phyloP scores from a whole-genome alignment of 352 stramenopile genomes.

The Globisporangium solare region DNA sequence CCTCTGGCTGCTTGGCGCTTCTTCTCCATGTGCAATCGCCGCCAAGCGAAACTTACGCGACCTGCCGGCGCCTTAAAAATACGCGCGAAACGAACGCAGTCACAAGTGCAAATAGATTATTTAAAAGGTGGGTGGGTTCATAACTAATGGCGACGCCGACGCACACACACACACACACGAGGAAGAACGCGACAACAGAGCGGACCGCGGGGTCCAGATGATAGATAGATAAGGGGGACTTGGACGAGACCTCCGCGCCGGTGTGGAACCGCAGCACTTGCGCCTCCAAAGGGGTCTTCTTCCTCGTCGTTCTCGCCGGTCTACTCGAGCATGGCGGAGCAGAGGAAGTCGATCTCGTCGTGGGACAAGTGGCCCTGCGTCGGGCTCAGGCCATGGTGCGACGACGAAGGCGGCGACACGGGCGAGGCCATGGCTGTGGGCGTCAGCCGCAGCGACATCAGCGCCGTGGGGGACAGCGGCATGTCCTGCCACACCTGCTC shows the following conservation, averaged over 20 bases:
- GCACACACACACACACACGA: too few relatives aligned
- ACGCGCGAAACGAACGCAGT: too few relatives aligned
- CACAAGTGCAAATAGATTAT: too few relatives aligned
- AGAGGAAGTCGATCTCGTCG: slow-evolving; percentile 86
- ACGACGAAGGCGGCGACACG: neutral
- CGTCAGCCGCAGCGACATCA: slow-evolving; percentile 13
- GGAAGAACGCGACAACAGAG: too few relatives aligned
- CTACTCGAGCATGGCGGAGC: slow-evolving; percentile 77
- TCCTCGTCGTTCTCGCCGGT: neutral
- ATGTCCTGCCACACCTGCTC: slow-evolving; percentile 62
- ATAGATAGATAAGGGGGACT: too few relatives aligned
- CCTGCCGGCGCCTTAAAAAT: too few relatives aligned
- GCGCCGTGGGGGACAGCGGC: slow-evolving; percentile 17
- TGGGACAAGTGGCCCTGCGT: slow-evolving; percentile 53
- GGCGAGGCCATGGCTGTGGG: slow-evolving; percentile 2
- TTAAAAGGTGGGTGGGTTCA: too few relatives aligned
- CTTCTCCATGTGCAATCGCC: too few relatives aligned
- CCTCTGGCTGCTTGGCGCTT: too few relatives aligned
- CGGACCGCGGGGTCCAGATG: too few relatives aligned
- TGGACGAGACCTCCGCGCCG: too few relatives aligned
- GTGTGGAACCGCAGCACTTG: slow-evolving; percentile 39
- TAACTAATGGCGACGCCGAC: slow-evolving; percentile 8
- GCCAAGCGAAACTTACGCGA: too few relatives aligned
- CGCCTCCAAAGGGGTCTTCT: slow-evolving; percentile 9
- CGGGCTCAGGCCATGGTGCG: neutral